These are phyloP conservation scores for Lachnellula hyalina DNA, from an alignment of 2,329 filamentous ascomycete genomes.

Conservation along the genomic window DNA sequence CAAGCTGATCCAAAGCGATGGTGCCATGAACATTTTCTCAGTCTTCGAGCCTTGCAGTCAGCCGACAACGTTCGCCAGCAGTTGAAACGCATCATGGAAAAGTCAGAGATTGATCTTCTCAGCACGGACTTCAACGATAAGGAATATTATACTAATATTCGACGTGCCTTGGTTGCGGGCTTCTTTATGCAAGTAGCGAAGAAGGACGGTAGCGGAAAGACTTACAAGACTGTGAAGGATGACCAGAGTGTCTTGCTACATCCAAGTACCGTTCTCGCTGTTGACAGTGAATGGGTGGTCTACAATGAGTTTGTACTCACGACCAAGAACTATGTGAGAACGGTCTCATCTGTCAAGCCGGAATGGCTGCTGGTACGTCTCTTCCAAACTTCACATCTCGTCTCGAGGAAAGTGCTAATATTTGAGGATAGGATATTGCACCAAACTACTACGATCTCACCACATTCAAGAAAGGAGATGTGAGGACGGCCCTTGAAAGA, in stretches of 20 bases:
- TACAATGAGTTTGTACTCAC: constrained; percentile 99
- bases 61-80: constrained; percentile 92
- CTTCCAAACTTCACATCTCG: constrained; percentile 4
- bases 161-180: constrained; percentile 81
- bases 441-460: constrained; percentile 86
- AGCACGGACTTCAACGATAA: constrained; percentile 91
- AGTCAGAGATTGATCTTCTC: constrained; percentile 75
- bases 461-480: constrained; percentile 78
- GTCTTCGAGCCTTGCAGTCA: constrained; percentile 78
- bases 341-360: constrained; percentile 82
- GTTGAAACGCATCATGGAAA: constrained; percentile 95
- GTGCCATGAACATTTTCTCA: constrained; percentile 97
- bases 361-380: constrained; percentile 84
- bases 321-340: constrained; percentile 96
- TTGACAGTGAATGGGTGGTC: constrained; percentile 92
- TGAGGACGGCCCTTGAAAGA: constrained; percentile 61
- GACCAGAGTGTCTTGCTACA: constrained; percentile 91
- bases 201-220: constrained; percentile 81
- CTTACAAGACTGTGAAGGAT: constrained; percentile 94
- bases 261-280: constrained; percentile 81
- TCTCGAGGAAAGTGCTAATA: constrained; percentile 29
- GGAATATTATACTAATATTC: constrained; percentile 97
- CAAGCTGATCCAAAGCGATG: constrained; percentile 76
- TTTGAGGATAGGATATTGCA: constrained; percentile 72
- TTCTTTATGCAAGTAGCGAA: constrained; percentile 99